Conservation (phyloP, 257 asterid species). For the Verbascum thapsus region DNA sequence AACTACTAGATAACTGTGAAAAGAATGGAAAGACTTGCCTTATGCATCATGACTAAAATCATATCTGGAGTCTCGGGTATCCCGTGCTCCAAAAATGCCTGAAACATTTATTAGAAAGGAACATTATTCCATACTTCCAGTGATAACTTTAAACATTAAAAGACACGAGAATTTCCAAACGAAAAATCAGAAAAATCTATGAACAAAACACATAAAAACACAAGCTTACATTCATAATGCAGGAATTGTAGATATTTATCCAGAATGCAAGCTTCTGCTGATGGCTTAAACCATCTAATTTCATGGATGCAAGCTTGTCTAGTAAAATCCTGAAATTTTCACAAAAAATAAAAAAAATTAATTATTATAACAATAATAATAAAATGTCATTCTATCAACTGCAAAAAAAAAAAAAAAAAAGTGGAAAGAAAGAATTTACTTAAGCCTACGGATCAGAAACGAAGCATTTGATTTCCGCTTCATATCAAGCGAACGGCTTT, state of each 20-base stretch:
- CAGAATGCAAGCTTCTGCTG: slow-evolving; percentile 89
- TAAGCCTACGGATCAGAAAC: slow-evolving; percentile 58
- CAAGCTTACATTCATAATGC: slow-evolving; percentile 71
- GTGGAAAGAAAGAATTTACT: slow-evolving; percentile 34
- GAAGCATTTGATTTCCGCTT: slow-evolving; percentile 54
- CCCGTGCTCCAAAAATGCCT: slow-evolving; percentile 82
- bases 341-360: neutral
- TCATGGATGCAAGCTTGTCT: slow-evolving; percentile 59
- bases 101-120: slow-evolving; percentile 29
- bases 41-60: slow-evolving; percentile 65
- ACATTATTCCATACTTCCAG: neutral
- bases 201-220: neutral
- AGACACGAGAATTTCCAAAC: neutral
- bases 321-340: slow-evolving; percentile 61
- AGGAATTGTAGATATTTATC: slow-evolving; percentile 79
- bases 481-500: slow-evolving; percentile 54
- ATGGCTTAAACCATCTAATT: slow-evolving; percentile 64
- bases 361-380: neutral
- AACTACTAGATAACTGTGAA: neutral
- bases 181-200: neutral
- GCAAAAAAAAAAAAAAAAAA: neutral
- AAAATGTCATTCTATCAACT: neutral
- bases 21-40: slow-evolving; percentile 49
- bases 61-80: slow-evolving; percentile 62
- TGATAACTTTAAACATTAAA: neutral